phyloP scores from a whole-genome alignment of 2,329 filamentous ascomycete species.

The Akanthomyces dipterigenus region DNA sequence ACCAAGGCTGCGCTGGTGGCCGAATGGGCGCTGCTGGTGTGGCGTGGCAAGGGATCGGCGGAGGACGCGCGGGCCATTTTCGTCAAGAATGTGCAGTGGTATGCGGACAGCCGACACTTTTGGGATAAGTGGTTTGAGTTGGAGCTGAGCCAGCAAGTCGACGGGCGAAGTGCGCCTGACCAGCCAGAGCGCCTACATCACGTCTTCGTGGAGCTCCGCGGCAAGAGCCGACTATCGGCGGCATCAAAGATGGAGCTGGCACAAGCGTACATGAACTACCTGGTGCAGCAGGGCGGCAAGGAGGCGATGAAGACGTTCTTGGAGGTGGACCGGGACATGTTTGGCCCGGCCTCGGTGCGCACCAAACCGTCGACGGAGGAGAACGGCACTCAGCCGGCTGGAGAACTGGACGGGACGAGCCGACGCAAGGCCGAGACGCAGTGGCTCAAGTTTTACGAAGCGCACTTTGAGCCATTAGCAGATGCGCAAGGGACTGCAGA shows the following conservation, averaged over 20 bases:
- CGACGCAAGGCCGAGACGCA: slow-evolving; percentile 44
- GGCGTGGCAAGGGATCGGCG: slow-evolving; percentile 76
- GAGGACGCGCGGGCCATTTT: slow-evolving; percentile 82
- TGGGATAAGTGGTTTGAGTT: slow-evolving; percentile 88
- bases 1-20: slow-evolving; percentile 82
- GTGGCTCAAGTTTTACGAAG: slow-evolving; percentile 47
- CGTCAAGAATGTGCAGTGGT: slow-evolving; percentile 73
- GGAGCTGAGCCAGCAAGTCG: slow-evolving; percentile 76
- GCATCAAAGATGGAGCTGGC: slow-evolving; percentile 67
- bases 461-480: slow-evolving; percentile 39
- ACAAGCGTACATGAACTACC: slow-evolving; percentile 72
- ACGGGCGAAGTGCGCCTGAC: slow-evolving; percentile 52
- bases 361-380: slow-evolving; percentile 32
- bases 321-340: slow-evolving; percentile 74
- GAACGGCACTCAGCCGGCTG: slow-evolving; percentile 29
- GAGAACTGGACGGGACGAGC: slow-evolving; percentile 45
- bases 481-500: slow-evolving; percentile 43
- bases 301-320: slow-evolving; percentile 83
- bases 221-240: slow-evolving; percentile 63
- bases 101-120: slow-evolving; percentile 78
- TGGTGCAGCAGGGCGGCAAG: slow-evolving; percentile 76
- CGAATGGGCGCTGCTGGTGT: slow-evolving; percentile 80
- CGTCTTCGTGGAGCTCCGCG: slow-evolving; percentile 68
- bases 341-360: slow-evolving; percentile 19
- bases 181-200: slow-evolving; percentile 71